phyloP scores from a whole-genome alignment of 495 filamentous ascomycete species.

The Lasiosphaeria miniovina region DNA sequence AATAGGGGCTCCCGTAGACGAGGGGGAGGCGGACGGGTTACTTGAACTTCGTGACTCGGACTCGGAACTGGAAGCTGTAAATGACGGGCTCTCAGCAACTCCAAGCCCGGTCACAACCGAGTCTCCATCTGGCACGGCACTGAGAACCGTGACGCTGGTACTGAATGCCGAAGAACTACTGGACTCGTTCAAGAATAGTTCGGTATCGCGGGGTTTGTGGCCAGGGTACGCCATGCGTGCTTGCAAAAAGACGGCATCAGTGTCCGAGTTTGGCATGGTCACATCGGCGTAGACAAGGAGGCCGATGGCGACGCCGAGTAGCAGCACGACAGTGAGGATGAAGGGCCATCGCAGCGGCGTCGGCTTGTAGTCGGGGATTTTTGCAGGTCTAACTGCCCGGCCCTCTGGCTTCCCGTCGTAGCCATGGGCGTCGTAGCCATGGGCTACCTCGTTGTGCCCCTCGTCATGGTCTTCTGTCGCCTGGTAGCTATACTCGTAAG shows the following conservation, averaged over 20 bases:
- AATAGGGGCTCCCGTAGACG: too few relatives aligned
- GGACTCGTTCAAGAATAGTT: slow-evolving; percentile 2
- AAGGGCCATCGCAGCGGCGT: slow-evolving; percentile 34
- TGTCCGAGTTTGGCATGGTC: slow-evolving; percentile 32
- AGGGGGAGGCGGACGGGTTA: too few relatives aligned
- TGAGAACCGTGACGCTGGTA: too few relatives aligned
- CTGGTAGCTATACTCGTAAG: slow-evolving; percentile 28
- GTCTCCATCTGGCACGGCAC: too few relatives aligned
- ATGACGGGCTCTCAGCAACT: too few relatives aligned
- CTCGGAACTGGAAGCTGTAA: too few relatives aligned
- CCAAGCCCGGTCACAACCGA: too few relatives aligned
- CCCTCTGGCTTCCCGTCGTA: too few relatives aligned
- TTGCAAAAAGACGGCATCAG: slow-evolving; percentile 20
- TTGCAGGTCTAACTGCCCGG: background rate
- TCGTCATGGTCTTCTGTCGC: slow-evolving; percentile 27
- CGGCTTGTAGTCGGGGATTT: slow-evolving; percentile 32
- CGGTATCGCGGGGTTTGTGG: background rate
- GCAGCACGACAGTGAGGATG: slow-evolving; percentile 21
- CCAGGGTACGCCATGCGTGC: slow-evolving; percentile 14
- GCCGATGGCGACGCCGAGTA: slow-evolving; percentile 28
- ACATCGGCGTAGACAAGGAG: slow-evolving; percentile 28
- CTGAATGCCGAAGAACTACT: too few relatives aligned
- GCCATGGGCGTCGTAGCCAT: background rate
- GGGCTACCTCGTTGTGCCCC: slow-evolving; percentile 1
- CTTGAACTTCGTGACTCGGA: too few relatives aligned